These are phyloP conservation scores for Aureobasidium sp. DNA, from an alignment of 2,329 filamentous ascomycete species.

Conservation along the genomic window DNA sequence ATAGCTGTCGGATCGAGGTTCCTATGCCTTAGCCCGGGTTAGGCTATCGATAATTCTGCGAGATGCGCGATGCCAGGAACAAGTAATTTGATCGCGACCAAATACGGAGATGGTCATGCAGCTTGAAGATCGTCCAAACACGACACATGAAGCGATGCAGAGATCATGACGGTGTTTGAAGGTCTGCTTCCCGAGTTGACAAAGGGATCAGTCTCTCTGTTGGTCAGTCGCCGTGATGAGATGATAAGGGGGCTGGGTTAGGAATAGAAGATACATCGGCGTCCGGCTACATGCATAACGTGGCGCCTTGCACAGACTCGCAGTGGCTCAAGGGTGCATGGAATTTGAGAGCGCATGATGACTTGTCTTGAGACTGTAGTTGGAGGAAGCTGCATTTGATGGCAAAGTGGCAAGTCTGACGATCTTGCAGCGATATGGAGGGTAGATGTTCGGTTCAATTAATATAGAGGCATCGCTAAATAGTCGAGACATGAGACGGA, in stretches of 20 bases:
- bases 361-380: background rate
- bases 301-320: constrained; percentile 8
- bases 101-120: constrained; percentile 7
- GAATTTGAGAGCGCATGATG: constrained; percentile 2
- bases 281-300: constrained; percentile 7
- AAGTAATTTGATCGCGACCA: constrained; percentile 9
- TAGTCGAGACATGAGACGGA: constrained; percentile 6
- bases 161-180: constrained; percentile 5
- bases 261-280: constrained; percentile 8
- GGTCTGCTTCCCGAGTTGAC: background rate
- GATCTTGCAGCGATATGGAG: background rate
- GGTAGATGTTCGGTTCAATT: background rate
- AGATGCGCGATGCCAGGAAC: constrained; percentile 14
- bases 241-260: constrained; percentile 6
- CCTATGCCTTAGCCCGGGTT: constrained; percentile 7
- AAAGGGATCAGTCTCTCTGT: constrained; percentile 4
- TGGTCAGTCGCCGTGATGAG: constrained; percentile 1
- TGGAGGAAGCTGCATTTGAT: background rate
- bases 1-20: constrained; percentile 6
- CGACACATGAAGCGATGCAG: constrained; percentile 6
- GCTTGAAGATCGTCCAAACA: constrained; percentile 10
- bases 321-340: background rate
- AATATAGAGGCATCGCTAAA: background rate
- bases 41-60: constrained; percentile 4
- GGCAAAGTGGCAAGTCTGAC: background rate